Base-by-base conservation (phyloP, 306 rosid species). In the Lagenaria siceraria region DNA sequence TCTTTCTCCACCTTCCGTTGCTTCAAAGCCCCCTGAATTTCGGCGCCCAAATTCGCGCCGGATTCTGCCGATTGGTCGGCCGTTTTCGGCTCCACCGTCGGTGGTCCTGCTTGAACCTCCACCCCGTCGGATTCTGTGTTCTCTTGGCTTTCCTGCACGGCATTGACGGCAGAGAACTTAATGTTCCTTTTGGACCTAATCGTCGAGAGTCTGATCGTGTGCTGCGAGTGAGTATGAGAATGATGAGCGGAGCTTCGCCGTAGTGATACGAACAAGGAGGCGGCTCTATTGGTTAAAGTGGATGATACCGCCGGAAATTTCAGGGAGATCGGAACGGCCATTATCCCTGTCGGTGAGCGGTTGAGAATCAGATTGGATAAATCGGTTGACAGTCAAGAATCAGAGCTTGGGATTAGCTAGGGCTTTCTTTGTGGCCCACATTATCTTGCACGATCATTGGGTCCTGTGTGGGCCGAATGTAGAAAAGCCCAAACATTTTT, bases 11-110 rank as follows among this genome's bases (percentile, higher is more conserved):
- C 89, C 83, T 90, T 90, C 81, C 86, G 84, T 85, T 89, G 87
- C 81, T 83, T 84, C 93, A 90, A 87, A 8, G 90, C 96, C 87
- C 84, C 86, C 92, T 87, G 92, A 61, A 95, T 85, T 65, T 90
- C 93, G 78, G 86, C 76, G 8, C 93, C 96, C 79, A 93, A 35
- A 40, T 92, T 86, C 19, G 38, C 54, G 64, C 83, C 58, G 66
- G 84, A n/a, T 75, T 87, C 84, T 17, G 38, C 43, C 56, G 78
- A 49, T 40, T 22, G 33, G 38, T 70, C 83, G 80, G 8, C 38
- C 54, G 25, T 42, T 18, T 7, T 59, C 74, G 66, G 11, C n/a
- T 73, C 84, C 58, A 75, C 85, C 11, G 42, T 61, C 9, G 80
- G 25, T 1, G 79, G 27, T 3, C 63, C 35, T 71, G 83, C 77